These are phyloP conservation scores for Alternaria longipes DNA, from an alignment of 2,329 filamentous ascomycete species.

Conservation along the genomic window DNA sequence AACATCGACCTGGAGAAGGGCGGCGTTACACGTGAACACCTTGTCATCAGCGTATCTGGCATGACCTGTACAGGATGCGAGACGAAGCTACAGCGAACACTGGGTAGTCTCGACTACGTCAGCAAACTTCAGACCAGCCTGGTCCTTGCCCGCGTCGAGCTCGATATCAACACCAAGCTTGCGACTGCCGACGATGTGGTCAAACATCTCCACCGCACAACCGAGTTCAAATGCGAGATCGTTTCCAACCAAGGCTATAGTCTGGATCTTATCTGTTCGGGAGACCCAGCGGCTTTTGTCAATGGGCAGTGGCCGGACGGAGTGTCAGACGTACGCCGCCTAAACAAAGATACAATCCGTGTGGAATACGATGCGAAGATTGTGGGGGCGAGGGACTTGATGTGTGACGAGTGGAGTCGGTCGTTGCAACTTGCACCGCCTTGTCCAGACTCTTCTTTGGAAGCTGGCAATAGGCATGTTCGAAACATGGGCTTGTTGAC, in stretches of 20 bases:
- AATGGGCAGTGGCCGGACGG: slow-evolving; percentile 36
- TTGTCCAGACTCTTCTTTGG: slow-evolving; percentile 57
- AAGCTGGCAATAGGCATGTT: slow-evolving; percentile 64
- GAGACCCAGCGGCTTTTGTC: slow-evolving; percentile 17
- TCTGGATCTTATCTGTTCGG: slow-evolving; percentile 30
- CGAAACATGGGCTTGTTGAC: slow-evolving; percentile 57
- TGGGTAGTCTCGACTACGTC: slow-evolving; percentile 61
- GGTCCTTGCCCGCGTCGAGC: slow-evolving; percentile 71
- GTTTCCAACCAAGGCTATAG: slow-evolving; percentile 36
- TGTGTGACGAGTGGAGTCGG: slow-evolving; percentile 47
- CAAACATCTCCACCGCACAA: slow-evolving; percentile 63
- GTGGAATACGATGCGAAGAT: slow-evolving; percentile 59
- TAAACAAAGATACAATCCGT: slow-evolving; percentile 40
- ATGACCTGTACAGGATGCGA: slow-evolving; percentile 81
- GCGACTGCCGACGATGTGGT: slow-evolving; percentile 54
- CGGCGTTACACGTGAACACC: slow-evolving; percentile 57
- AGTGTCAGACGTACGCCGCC: slow-evolving; percentile 25
- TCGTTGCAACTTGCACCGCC: slow-evolving; percentile 57
- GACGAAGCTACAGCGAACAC: slow-evolving; percentile 66
- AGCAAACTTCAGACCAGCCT: slow-evolving; percentile 70
- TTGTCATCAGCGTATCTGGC: slow-evolving; percentile 70
- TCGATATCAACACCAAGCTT: slow-evolving; percentile 61
- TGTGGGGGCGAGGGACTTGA: slow-evolving; percentile 60
- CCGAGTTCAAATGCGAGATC: slow-evolving; percentile 68
- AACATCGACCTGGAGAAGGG: slow-evolving; percentile 34